Conservation (phyloP, 2,329 filamentous ascomycete genomes). For the Akanthomyces muscarius region DNA sequence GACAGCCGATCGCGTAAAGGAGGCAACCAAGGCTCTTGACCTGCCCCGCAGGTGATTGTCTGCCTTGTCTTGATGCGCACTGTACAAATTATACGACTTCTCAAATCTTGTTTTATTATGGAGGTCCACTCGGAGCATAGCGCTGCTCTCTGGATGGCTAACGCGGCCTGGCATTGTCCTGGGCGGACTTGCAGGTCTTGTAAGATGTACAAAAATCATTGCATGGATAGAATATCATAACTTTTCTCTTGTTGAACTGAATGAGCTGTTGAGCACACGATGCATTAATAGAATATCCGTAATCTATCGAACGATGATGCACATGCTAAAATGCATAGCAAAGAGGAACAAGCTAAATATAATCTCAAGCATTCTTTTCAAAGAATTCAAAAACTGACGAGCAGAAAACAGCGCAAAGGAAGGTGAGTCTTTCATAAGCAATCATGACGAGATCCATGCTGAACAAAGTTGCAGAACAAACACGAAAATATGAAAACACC, state of each 20-base stretch:
- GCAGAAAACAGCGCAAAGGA: not conserved
- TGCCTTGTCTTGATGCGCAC: not conserved
- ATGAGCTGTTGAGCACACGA: not conserved
- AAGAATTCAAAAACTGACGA: not conserved
- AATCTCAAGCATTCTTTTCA: not conserved
- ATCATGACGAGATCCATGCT: not conserved
- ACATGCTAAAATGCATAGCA: not conserved
- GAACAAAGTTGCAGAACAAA: not conserved
- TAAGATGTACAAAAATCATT: slow-evolving; percentile 8
- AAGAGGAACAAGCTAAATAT: not conserved
- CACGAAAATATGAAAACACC: not conserved
- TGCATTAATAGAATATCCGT: not conserved
- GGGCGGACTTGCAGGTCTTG: not conserved
- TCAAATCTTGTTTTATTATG: slow-evolving; percentile 24
- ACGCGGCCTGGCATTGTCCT: not conserved
- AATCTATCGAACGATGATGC: not conserved
- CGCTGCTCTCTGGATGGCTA: not conserved
- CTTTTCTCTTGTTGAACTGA: not conserved
- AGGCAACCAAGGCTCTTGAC: slow-evolving; percentile 17
- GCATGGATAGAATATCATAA: slow-evolving; percentile 15
- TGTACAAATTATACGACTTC: slow-evolving; percentile 15
- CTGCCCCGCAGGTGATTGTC: slow-evolving; percentile 1
- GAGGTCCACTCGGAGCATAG: slow-evolving; percentile 3
- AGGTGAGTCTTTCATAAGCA: not conserved
- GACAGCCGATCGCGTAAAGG: slow-evolving; percentile 27